A percentile compares a stretch with the other conserved stretches of the same genome.
These are phyloP conservation scores for Suillus decipiens DNA, from an alignment of 768 basidiomycete genomes.

Conservation along the genomic window DNA sequence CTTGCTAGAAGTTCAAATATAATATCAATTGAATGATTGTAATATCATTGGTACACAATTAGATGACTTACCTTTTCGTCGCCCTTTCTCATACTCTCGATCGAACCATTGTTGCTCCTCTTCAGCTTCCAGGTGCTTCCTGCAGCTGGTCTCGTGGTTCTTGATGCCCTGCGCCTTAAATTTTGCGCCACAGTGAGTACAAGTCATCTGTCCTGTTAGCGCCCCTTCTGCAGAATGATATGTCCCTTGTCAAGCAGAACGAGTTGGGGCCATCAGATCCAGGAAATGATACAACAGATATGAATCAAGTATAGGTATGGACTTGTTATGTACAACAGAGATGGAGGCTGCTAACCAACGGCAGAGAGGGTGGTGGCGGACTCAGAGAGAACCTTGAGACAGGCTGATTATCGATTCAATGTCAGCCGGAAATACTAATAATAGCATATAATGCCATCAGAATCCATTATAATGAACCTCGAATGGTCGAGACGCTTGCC, in stretches of 20 bases:
- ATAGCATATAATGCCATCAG: too few species aligned
- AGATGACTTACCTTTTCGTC: not conserved
- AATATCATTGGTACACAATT: not conserved
- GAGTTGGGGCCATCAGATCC: not conserved
- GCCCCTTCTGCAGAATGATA: not conserved
- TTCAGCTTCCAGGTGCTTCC: not conserved
- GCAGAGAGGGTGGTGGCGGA: not conserved
- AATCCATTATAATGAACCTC: too few species aligned
- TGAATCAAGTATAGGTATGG: not conserved
- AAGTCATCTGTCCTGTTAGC: not conserved
- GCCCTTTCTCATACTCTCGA: not conserved
- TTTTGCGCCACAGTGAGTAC: not conserved
- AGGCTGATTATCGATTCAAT: not conserved
- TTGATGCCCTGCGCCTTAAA: not conserved
- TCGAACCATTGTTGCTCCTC: not conserved
- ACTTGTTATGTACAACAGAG: not conserved
- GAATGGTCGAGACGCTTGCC: too few species aligned
- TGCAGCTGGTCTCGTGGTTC: not conserved
- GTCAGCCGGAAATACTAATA: too few species aligned
- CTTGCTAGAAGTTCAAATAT: not conserved
- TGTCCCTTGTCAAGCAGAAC: not conserved
- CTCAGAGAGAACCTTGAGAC: not conserved
- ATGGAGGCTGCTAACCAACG: not conserved
- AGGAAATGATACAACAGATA: not conserved
- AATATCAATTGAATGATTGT: not conserved